Percentiles rank a stretch among this genome's conserved stretches.
These are phyloP conservation scores for Suhomyces prunicola DNA, from an alignment of 805 yeast species.

Conservation along the genomic window DNA sequence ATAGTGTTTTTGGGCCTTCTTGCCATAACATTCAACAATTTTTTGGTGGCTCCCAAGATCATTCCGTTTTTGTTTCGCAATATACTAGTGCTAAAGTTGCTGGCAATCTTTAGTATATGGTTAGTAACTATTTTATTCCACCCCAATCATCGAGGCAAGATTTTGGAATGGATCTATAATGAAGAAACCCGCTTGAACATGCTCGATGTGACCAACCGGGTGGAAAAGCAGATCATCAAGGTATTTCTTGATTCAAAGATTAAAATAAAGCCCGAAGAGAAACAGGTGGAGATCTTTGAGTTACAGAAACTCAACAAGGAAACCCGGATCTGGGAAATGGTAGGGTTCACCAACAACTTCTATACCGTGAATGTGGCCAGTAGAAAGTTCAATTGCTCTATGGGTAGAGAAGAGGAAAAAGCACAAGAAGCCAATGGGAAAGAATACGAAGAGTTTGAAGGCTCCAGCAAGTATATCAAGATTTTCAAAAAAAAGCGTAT, in stretches of 20 bases:
- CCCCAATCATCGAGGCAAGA: slow-evolving; percentile 48
- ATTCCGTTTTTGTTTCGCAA: slow-evolving; percentile 28
- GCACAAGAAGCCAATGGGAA: background rate
- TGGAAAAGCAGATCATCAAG: slow-evolving; percentile 39
- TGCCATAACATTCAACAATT: slow-evolving; percentile 7
- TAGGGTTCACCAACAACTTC: slow-evolving; percentile 55
- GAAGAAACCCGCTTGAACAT: slow-evolving; percentile 62
- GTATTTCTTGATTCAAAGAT: slow-evolving; percentile 2
- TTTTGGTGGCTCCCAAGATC: slow-evolving; percentile 26
- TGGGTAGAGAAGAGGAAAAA: background rate
- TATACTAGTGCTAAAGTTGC: slow-evolving; percentile 11
- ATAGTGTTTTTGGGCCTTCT: slow-evolving; percentile 45
- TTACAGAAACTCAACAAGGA: slow-evolving; percentile 51
- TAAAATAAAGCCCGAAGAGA: slow-evolving; percentile 12
- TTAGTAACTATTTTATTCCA: slow-evolving; percentile 38
- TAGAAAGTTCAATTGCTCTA: slow-evolving; percentile 6
- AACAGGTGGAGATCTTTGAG: slow-evolving; percentile 65
- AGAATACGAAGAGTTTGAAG: background rate
- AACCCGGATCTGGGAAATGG: slow-evolving; percentile 58
- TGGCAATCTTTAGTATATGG: slow-evolving; percentile 50
- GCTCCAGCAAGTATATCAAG: background rate
- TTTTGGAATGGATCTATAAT: slow-evolving; percentile 49
- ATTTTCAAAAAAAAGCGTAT: slow-evolving; percentile 16
- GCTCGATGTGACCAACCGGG: slow-evolving; percentile 45
- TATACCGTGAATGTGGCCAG: slow-evolving; percentile 43